These are phyloP conservation scores for Infundibulicybe gibba DNA, from an alignment of 768 basidiomycete species.

Conservation along the genomic window DNA sequence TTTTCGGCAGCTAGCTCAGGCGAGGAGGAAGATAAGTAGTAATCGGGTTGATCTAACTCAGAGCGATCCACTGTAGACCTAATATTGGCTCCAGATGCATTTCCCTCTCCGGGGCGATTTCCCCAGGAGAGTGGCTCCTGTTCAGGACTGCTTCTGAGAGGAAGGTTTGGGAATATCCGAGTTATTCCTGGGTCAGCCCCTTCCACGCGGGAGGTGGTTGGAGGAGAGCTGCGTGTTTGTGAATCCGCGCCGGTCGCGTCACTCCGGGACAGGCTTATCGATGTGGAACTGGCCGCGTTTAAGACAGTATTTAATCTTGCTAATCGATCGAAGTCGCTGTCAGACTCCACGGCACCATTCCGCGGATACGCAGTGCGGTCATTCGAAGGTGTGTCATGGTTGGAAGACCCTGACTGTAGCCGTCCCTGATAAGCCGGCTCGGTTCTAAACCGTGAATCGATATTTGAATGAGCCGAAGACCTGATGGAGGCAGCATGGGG, in stretches of 20 bases:
- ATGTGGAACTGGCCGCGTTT: neutral
- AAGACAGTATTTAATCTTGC: too few relatives aligned
- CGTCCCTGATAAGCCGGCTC: slow-evolving; percentile 5
- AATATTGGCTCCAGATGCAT: too few relatives aligned
- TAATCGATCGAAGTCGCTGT: too few relatives aligned
- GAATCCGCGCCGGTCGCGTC: neutral
- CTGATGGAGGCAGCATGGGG: slow-evolving; percentile 5
- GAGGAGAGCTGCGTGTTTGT: neutral
- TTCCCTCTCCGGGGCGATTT: too few relatives aligned
- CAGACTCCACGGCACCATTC: too few relatives aligned
- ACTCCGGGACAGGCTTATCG: slow-evolving; percentile 1
- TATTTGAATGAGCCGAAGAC: slow-evolving; percentile 3
- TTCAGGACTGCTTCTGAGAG: slow-evolving; percentile 15
- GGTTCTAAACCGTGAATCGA: slow-evolving; percentile 1
- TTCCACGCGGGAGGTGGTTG: neutral
- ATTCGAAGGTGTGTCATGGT: too few relatives aligned
- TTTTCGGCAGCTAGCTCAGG: too few relatives aligned
- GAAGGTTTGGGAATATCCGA: slow-evolving; percentile 11
- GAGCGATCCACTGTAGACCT: too few relatives aligned
- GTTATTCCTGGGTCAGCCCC: neutral
- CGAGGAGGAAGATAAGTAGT: too few relatives aligned
- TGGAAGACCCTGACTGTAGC: too few relatives aligned
- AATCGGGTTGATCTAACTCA: too few relatives aligned
- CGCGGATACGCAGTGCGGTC: too few relatives aligned
- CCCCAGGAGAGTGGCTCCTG: neutral